Evolutionary conservation across 495 filamentous ascomycete genomes (phyloP).

Genomic region (Stereocaulon alpinum): DNA sequence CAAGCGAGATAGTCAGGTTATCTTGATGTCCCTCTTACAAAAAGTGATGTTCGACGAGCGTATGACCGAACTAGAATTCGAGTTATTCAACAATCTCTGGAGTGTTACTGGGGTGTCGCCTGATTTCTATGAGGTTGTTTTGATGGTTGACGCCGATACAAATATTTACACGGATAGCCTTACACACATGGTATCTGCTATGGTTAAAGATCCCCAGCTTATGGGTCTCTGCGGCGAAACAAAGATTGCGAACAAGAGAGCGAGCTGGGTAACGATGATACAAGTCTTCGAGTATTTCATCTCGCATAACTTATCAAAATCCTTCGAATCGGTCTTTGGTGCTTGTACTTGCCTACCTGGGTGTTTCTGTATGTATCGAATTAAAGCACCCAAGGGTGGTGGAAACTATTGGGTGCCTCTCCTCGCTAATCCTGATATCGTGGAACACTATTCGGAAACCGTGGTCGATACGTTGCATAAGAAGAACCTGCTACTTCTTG

Average conservation of each 20-base stretch:
- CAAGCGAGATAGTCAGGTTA: slow-evolving; percentile 97
- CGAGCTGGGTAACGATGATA: slow-evolving; percentile 93
- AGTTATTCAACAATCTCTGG: slow-evolving; percentile 99
- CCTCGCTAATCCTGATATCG: slow-evolving; percentile 94
- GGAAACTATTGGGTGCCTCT: slow-evolving; percentile 99
- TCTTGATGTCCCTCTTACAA: slow-evolving; percentile 98
- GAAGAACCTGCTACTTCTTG: slow-evolving; percentile 92
- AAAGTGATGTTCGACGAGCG: slow-evolving; percentile 99
- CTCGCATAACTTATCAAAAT: slow-evolving; percentile 91
- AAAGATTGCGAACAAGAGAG: slow-evolving; percentile 97
- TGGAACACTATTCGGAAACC: slow-evolving; percentile 98
- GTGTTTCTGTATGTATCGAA: slow-evolving; percentile 99
- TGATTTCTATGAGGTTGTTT: slow-evolving; percentile 92
- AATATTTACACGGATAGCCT: slow-evolving; percentile 97
- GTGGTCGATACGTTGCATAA: slow-evolving; percentile 96
- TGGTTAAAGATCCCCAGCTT: slow-evolving; percentile 98
- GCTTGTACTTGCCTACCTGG: slow-evolving; percentile 98
- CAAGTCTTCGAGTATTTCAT: slow-evolving; percentile 99
- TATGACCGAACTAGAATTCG: slow-evolving; percentile 98
- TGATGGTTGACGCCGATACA: slow-evolving; percentile 99
- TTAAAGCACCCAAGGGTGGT: slow-evolving; percentile 96
- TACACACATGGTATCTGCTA: slow-evolving; percentile 96
- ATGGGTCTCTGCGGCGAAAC: slow-evolving; percentile 99
- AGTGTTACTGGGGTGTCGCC: slow-evolving; percentile 95
- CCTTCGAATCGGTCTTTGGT: slow-evolving; percentile 96